Evolutionary conservation across 176 grass and related monocot species (phyloP).

Genomic region (Leersia perrieri): DNA sequence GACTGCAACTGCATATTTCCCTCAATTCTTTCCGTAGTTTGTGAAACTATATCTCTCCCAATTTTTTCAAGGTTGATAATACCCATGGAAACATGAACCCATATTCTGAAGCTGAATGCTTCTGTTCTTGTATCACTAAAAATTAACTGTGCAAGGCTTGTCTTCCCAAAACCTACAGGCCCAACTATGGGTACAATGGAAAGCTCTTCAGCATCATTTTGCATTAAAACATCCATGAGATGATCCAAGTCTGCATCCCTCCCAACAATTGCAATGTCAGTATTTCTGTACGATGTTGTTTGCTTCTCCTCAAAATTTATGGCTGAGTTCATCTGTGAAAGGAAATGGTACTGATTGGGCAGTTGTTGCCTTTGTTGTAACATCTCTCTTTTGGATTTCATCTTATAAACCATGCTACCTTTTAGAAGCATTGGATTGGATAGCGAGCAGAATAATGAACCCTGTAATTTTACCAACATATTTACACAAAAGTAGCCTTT

Average conservation of each 20-base stretch:
- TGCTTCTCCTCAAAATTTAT: conserved; percentile 35
- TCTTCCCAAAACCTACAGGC: conserved; percentile 49
- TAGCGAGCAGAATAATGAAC: conserved; percentile 41
- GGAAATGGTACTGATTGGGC: conserved; percentile 39
- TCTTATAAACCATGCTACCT: conserved; percentile 50
- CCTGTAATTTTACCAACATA: conserved; percentile 31
- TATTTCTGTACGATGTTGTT: conserved; percentile 48
- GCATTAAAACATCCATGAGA: conserved; percentile 23
- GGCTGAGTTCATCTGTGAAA: conserved; percentile 32
- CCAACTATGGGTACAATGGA: conserved; percentile 55
- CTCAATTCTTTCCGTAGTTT: conserved; percentile 35
- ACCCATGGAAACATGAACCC: conserved; percentile 57
- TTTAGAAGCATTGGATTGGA: conserved; percentile 40
- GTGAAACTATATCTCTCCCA: conserved; percentile 40
- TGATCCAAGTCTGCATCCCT: conserved; percentile 25
- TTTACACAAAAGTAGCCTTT: not conserved
- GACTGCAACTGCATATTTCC: conserved; percentile 39
- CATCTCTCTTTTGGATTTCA: conserved; percentile 45
- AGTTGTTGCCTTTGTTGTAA: conserved; percentile 40
- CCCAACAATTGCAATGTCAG: conserved; percentile 26
- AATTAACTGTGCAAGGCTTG: conserved; percentile 41
- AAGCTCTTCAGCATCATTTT: conserved; percentile 4
- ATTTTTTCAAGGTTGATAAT: conserved; percentile 44
- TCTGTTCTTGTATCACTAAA: conserved; percentile 43
- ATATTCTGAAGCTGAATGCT: conserved; percentile 40